Evolutionary conservation across 2,329 filamentous ascomycete species (phyloP).

Genomic region (Elsinoe fawcettii): DNA sequence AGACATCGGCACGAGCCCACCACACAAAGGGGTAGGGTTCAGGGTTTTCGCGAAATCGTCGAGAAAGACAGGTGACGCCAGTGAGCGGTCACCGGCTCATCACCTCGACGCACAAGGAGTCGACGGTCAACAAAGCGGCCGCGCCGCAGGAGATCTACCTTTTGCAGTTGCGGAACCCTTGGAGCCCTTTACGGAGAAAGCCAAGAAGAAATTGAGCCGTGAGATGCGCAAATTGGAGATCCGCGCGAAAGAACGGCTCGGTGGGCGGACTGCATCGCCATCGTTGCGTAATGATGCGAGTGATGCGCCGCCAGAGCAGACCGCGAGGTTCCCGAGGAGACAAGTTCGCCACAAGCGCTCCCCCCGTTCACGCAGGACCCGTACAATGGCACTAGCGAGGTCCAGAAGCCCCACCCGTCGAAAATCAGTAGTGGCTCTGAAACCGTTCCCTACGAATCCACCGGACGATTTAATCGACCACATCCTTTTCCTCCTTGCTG

Average conservation of each 20-base stretch:
- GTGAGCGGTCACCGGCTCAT: no score
- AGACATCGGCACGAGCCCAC: background rate
- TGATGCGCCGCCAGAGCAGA: background rate
- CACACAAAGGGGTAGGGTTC: background rate
- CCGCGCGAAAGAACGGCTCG: background rate
- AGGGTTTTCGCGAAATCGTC: background rate
- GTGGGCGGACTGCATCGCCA: background rate
- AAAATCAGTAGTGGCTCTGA: background rate
- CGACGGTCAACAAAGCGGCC: no score
- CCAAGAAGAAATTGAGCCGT: background rate
- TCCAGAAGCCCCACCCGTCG: background rate
- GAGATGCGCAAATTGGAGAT: constrained; percentile 6
- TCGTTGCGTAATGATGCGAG: no score
- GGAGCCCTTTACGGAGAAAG: background rate
- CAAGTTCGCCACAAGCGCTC: background rate
- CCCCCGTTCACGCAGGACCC: background rate
- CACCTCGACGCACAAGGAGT: no score
- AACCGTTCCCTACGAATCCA: constrained; percentile 1
- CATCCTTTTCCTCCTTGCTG: constrained; percentile 5
- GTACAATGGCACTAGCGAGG: background rate
- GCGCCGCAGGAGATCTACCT: no score
- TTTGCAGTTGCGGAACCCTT: no score
- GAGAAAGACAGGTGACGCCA: background rate
- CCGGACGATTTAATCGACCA: background rate
- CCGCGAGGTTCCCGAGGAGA: background rate